These are phyloP conservation scores for Dacryopinax primogenitus DNA, from an alignment of 768 basidiomycete genomes.

Conservation along the genomic window DNA sequence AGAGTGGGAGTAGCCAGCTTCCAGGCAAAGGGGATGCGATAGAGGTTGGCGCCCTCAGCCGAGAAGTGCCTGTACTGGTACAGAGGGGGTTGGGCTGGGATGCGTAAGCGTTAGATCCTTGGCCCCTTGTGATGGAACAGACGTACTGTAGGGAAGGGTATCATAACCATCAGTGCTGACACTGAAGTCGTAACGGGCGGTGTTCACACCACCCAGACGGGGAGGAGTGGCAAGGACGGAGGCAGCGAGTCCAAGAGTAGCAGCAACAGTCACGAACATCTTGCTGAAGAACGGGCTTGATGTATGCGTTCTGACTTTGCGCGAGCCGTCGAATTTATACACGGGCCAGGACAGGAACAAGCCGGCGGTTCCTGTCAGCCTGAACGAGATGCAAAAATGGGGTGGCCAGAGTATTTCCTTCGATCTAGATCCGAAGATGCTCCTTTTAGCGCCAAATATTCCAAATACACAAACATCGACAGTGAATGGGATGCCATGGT, in stretches of 20 bases:
- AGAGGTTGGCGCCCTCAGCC: conserved; percentile 37
- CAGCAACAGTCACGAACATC: not conserved
- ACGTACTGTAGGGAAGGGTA: not conserved
- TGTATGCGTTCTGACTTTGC: too few relatives aligned
- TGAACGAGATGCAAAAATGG: too few relatives aligned
- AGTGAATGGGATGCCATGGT: too few relatives aligned
- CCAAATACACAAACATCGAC: too few relatives aligned
- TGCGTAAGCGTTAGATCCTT: not conserved
- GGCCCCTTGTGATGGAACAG: not conserved
- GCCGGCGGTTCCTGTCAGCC: too few relatives aligned
- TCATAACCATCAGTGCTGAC: conserved; percentile 6
- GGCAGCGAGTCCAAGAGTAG: not conserved
- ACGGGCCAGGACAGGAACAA: too few relatives aligned
- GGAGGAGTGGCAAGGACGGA: conserved; percentile 19
- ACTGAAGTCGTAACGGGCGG: conserved; percentile 26
- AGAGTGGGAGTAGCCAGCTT: conserved; percentile 40
- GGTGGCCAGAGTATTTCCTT: too few relatives aligned
- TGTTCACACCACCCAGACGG: conserved; percentile 39
- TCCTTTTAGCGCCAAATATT: too few relatives aligned
- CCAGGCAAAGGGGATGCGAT: conserved; percentile 38
- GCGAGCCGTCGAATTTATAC: too few relatives aligned
- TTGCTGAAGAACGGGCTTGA: not conserved
- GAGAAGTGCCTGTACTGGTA: conserved; percentile 40
- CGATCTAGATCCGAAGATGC: too few relatives aligned
- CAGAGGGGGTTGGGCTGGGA: conserved; percentile 26